Evolutionary conservation across 768 basidiomycete species (phyloP).

Genomic region (Mycena venus): DNA sequence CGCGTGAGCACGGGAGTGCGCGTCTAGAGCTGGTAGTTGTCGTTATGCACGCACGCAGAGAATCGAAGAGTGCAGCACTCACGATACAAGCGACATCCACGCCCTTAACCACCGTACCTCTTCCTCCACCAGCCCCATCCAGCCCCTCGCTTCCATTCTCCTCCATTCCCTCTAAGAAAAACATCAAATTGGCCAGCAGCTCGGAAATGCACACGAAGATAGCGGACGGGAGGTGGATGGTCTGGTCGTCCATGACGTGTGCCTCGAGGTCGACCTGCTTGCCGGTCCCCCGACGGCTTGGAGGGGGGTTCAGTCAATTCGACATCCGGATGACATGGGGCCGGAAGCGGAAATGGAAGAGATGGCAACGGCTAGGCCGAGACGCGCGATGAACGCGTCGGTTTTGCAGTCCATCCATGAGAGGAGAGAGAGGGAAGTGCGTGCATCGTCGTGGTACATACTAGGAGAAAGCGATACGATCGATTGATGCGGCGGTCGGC

Average conservation of each 20-base stretch:
- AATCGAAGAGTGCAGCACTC: constrained; percentile 49
- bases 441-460: no score
- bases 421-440: constrained; percentile 46
- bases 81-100: constrained; percentile 96
- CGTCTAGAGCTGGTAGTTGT: constrained; percentile 94
- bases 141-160: constrained; percentile 93
- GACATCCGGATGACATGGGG: constrained; percentile 90
- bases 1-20: constrained; percentile 88
- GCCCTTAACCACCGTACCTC: constrained; percentile 81
- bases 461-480: no score
- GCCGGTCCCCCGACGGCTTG: constrained; percentile 80
- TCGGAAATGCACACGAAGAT: constrained; percentile 87
- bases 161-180: constrained; percentile 98
- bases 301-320: constrained; percentile 80
- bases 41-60: constrained; percentile 66
- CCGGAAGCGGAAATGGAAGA: constrained; percentile 82
- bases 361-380: constrained; percentile 88
- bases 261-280: constrained; percentile 77
- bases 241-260: constrained; percentile 76
- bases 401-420: constrained; percentile 77
- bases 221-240: constrained; percentile 82
- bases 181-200: constrained; percentile 90
- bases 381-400: constrained; percentile 80
- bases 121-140: constrained; percentile 90
- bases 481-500: no score